These are phyloP conservation scores for Ophiocordyceps camponoti-rufipedis DNA, from an alignment of 2,329 filamentous ascomycete genomes.

Conservation along the genomic window DNA sequence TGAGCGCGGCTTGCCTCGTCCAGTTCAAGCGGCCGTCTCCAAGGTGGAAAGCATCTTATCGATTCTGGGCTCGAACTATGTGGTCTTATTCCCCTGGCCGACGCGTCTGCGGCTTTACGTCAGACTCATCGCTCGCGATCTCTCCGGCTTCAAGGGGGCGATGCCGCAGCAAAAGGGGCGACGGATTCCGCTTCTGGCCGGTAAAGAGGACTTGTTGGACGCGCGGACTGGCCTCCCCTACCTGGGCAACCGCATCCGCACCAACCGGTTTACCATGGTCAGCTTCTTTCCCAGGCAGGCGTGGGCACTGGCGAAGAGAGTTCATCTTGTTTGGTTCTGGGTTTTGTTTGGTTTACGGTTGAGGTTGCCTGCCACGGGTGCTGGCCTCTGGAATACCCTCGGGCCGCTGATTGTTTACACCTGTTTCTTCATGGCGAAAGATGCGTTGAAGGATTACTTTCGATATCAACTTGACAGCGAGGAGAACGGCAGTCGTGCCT, in stretches of 20 bases:
- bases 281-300: conserved; percentile 76
- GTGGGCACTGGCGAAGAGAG: conserved; percentile 71
- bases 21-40: no score
- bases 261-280: conserved; percentile 66
- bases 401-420: conserved; percentile 62
- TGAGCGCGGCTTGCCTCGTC: no score
- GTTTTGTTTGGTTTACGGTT: conserved; percentile 49
- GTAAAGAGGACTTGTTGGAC: no score
- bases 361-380: no score
- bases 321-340: conserved; percentile 70
- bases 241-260: conserved; percentile 51
- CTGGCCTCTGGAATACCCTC: conserved; percentile 53
- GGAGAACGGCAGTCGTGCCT: conserved; percentile 46
- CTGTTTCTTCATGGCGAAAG: conserved; percentile 62
- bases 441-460: conserved; percentile 72
- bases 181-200: no score
- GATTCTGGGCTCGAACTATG: no score
- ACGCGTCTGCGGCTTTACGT: no score
- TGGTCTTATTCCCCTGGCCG: no score
- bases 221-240: conserved; percentile 19
- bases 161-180: no score
- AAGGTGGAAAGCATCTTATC: no score
- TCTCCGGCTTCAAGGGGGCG: no score
- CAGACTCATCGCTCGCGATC: no score
- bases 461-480: conserved; percentile 65